Conservation (phyloP, 257 asterid species). For the Leonotis leonurus region DNA sequence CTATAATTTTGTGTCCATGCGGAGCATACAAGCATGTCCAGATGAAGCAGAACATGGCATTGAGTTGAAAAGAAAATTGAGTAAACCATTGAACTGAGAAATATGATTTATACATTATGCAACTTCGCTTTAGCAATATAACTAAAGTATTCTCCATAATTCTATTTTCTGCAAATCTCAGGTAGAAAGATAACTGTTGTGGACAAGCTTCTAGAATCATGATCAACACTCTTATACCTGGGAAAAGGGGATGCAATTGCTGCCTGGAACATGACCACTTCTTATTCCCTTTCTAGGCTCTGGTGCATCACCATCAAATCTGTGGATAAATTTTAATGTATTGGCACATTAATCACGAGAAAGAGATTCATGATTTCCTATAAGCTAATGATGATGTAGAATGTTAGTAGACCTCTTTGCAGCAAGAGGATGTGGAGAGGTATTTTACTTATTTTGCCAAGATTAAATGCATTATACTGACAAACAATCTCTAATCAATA, state of each 20-base stretch:
- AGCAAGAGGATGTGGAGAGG: background rate
- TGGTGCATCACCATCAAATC: constrained; percentile 87
- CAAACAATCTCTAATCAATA: background rate
- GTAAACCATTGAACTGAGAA: background rate
- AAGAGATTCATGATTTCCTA: background rate
- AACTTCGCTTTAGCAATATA: background rate
- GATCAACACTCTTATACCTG: constrained; percentile 43
- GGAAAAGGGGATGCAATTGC: constrained; percentile 90
- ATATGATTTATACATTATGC: background rate
- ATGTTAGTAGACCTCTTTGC: background rate
- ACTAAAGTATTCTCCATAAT: background rate
- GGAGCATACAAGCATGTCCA: background rate
- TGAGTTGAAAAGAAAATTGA: background rate
- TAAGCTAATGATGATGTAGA: background rate
- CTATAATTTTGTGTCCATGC: background rate
- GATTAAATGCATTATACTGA: background rate
- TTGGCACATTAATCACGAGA: background rate
- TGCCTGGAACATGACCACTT: constrained; percentile 90
- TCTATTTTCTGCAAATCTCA: background rate
- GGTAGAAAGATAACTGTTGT: background rate
- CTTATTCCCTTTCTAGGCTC: constrained; percentile 96
- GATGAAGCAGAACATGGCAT: background rate
- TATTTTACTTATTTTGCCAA: background rate
- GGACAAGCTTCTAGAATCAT: background rate
- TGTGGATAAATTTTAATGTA: constrained; percentile 11